A percentile compares a stretch with the other conserved stretches of the same genome.
phyloP scores from a whole-genome alignment of 139 green algal species.

The Diplosphaera chodatii region DNA sequence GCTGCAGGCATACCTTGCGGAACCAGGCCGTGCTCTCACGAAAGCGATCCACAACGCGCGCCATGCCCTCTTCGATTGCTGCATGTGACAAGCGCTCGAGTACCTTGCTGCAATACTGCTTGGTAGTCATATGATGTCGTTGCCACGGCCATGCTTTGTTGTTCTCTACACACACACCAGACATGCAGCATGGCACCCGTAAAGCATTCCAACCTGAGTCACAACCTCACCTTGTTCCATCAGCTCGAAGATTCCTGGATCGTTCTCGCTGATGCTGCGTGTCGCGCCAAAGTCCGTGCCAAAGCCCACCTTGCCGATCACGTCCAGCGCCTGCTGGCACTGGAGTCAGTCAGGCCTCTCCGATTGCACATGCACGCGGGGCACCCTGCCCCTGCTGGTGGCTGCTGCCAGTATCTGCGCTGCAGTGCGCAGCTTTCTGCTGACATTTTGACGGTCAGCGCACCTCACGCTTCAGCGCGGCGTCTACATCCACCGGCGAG shows the following conservation, averaged over 20 bases:
- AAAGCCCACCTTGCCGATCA: constrained; percentile 27
- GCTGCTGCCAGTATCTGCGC: too few relatives aligned
- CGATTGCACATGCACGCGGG: too few relatives aligned
- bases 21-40: neutral
- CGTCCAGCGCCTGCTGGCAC: constrained; percentile 19
- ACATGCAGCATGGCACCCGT: too few relatives aligned
- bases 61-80: neutral
- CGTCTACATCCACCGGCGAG: neutral
- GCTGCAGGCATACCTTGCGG: neutral
- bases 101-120: too few relatives aligned
- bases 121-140: too few relatives aligned
- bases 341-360: too few relatives aligned
- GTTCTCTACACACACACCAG: too few relatives aligned
- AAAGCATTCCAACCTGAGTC: too few relatives aligned
- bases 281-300: constrained; percentile 24
- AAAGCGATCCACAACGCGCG: neutral
- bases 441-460: too few relatives aligned
- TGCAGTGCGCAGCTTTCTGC: neutral
- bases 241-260: constrained; percentile 4
- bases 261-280: constrained; percentile 1
- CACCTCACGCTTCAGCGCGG: neutral
- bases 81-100: too few relatives aligned
- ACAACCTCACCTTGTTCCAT: constrained; percentile 6
- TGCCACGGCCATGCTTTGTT: too few relatives aligned
- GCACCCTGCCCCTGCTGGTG: too few relatives aligned